Conservation (phyloP, 2,329 filamentous ascomycete genomes). For the Arthrocladium fulminans region DNA sequence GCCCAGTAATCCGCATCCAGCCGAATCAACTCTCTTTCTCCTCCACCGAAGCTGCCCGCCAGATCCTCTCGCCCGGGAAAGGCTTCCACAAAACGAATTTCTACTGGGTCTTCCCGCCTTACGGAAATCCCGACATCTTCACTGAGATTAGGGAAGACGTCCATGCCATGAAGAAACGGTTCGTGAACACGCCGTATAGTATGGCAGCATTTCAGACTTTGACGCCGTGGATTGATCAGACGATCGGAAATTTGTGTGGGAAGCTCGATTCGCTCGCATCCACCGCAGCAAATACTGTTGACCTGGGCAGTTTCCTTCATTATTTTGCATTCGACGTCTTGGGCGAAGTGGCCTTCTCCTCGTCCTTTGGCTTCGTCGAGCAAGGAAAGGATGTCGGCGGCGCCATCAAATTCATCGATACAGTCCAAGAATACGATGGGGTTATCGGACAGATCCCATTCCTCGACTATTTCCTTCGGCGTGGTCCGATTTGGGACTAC, state of each 20-base stretch:
- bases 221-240: constrained; percentile 24
- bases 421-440: constrained; percentile 27
- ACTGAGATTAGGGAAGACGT: constrained; percentile 47
- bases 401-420: constrained; percentile 46
- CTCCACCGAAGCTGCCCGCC: constrained; percentile 39
- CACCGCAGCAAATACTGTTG: constrained; percentile 27
- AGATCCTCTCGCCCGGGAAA: constrained; percentile 42
- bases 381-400: constrained; percentile 43
- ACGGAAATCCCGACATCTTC: constrained; percentile 51
- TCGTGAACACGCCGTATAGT: constrained; percentile 26
- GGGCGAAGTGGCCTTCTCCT: constrained; percentile 31
- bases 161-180: constrained; percentile 50
- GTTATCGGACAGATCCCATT: constrained; percentile 29
- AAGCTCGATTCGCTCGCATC: constrained; percentile 37
- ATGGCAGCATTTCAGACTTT: constrained; percentile 25
- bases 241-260: constrained; percentile 36
- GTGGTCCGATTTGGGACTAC: constrained; percentile 43
- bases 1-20: constrained; percentile 42
- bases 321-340: constrained; percentile 32
- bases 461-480: constrained; percentile 41
- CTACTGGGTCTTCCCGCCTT: constrained; percentile 47
- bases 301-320: constrained; percentile 38
- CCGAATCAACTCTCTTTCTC: constrained; percentile 43
- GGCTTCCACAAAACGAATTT: constrained; percentile 47
- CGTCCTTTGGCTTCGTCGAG: constrained; percentile 46